phyloP scores from a whole-genome alignment of 2,329 filamentous ascomycete species.

The Trichoderma brevicompactum region DNA sequence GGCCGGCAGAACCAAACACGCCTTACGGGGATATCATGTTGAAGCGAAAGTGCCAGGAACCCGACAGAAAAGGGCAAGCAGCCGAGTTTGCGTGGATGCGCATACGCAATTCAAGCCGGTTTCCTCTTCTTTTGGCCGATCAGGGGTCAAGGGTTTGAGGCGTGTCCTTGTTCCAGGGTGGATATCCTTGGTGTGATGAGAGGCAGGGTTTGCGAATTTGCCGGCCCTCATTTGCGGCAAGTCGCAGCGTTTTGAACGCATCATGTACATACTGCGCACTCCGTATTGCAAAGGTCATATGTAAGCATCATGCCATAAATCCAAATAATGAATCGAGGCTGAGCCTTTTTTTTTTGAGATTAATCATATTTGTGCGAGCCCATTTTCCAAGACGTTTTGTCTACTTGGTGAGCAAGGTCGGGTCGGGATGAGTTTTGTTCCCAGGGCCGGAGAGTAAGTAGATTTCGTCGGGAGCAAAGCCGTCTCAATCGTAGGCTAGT shows the following conservation, averaged over 20 bases:
- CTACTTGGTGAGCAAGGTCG: no score
- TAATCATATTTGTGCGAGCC: no score
- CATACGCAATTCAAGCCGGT: no score
- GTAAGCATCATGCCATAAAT: constrained; percentile 15
- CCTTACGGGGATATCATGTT: no score
- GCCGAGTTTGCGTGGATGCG: no score
- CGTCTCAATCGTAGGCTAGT: background rate
- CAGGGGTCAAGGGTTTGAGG: constrained; percentile 9
- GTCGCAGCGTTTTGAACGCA: constrained; percentile 1
- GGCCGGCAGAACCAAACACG: no score
- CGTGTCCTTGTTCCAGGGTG: constrained; percentile 18
- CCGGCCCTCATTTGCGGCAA: background rate
- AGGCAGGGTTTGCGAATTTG: constrained; percentile 8
- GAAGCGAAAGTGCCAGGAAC: no score
- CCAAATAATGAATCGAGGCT: background rate
- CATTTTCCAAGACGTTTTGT: no score
- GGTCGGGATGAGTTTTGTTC: background rate
- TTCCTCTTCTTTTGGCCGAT: background rate
- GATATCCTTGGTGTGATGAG: constrained; percentile 17
- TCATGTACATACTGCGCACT: background rate
- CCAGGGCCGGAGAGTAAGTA: background rate
- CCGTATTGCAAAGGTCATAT: no score
- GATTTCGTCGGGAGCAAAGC: no score
- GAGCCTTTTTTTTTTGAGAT: no score
- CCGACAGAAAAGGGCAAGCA: no score